These are phyloP conservation scores for Aspergillus sclerotialis DNA, from an alignment of 2,329 filamentous ascomycete species.

Conservation along the genomic window DNA sequence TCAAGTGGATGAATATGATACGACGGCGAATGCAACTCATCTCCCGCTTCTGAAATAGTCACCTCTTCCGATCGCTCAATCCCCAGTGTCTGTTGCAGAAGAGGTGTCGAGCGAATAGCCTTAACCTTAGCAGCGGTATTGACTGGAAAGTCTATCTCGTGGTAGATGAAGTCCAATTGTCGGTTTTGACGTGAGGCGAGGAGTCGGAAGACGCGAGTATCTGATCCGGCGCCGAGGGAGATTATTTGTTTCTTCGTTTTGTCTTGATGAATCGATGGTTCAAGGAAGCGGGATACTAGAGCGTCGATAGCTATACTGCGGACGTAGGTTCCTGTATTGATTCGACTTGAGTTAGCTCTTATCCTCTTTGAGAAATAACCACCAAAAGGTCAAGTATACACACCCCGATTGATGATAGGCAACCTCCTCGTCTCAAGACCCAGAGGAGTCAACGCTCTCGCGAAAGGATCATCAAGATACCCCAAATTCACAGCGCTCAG, in stretches of 20 bases:
- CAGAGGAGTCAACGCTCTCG: slow-evolving; percentile 57
- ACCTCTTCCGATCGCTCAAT: slow-evolving; percentile 23
- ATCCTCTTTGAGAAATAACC: too few species aligned
- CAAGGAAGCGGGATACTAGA: slow-evolving; percentile 67
- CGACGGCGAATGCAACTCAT: slow-evolving; percentile 39
- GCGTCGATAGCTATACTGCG: slow-evolving; percentile 76
- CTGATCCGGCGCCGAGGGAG: slow-evolving; percentile 87
- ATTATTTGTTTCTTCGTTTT: slow-evolving; percentile 61
- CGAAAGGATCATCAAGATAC: slow-evolving; percentile 78
- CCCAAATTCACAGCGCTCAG: slow-evolving; percentile 80
- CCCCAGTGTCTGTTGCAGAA: slow-evolving; percentile 24
- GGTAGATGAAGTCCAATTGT: slow-evolving; percentile 59
- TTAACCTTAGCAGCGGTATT: slow-evolving; percentile 63
- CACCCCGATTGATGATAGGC: slow-evolving; percentile 91
- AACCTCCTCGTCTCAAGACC: slow-evolving; percentile 54
- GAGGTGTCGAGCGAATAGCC: slow-evolving; percentile 27
- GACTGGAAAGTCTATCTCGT: slow-evolving; percentile 82
- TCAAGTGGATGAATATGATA: slow-evolving; percentile 61
- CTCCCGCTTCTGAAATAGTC: slow-evolving; percentile 30
- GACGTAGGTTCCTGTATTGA: slow-evolving; percentile 71
- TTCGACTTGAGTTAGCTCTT: slow-evolving; percentile 1
- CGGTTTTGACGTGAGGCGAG: slow-evolving; percentile 41
- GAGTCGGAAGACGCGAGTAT: slow-evolving; percentile 79
- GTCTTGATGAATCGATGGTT: slow-evolving; percentile 17
- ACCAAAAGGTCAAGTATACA: slow-evolving; percentile 5